phyloP scores from a whole-genome alignment of 2,329 filamentous ascomycete species.

The Ophiostoma himal-ulmi region DNA sequence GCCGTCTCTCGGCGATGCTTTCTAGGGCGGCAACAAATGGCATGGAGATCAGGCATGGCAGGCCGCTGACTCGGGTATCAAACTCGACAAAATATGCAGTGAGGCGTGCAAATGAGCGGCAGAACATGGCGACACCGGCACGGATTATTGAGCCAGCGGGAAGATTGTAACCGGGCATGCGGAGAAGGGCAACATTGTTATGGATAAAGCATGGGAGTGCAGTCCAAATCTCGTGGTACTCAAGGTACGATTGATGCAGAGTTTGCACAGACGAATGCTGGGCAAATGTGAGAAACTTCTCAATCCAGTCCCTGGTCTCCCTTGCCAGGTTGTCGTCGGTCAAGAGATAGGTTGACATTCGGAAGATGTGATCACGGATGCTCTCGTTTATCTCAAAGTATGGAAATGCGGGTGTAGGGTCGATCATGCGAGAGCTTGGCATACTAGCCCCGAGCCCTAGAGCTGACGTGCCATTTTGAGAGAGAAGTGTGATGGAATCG shows the following conservation, averaged over 20 bases:
- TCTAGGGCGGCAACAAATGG: conserved; percentile 44
- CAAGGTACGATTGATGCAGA: conserved; percentile 40
- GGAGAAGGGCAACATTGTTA: conserved; percentile 27
- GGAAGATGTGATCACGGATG: conserved; percentile 4
- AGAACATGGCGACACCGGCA: conserved; percentile 37
- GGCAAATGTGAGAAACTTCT: conserved; percentile 42
- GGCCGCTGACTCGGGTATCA: conserved; percentile 39
- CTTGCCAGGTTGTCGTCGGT: conserved; percentile 30
- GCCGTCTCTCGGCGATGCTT: conserved; percentile 31
- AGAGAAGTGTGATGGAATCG: not conserved
- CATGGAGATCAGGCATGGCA: conserved; percentile 33
- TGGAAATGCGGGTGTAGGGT: conserved; percentile 46
- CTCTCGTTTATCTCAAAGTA: conserved; percentile 34
- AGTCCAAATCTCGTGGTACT: conserved; percentile 47
- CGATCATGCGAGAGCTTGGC: conserved; percentile 28
- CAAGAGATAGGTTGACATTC: not conserved
- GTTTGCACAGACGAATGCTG: conserved; percentile 32
- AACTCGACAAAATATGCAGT: conserved; percentile 48
- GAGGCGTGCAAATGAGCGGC: conserved; percentile 42
- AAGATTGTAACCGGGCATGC: conserved; percentile 16
- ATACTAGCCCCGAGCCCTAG: not conserved
- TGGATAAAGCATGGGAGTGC: conserved; percentile 46
- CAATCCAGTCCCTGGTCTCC: conserved; percentile 47
- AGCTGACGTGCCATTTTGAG: not conserved
- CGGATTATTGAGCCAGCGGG: conserved; percentile 16